Percentiles rank a stretch among this genome's conserved stretches.
phyloP scores from a whole-genome alignment of 2,329 filamentous ascomycete genomes.

The Verticillium nonalfalfae region DNA sequence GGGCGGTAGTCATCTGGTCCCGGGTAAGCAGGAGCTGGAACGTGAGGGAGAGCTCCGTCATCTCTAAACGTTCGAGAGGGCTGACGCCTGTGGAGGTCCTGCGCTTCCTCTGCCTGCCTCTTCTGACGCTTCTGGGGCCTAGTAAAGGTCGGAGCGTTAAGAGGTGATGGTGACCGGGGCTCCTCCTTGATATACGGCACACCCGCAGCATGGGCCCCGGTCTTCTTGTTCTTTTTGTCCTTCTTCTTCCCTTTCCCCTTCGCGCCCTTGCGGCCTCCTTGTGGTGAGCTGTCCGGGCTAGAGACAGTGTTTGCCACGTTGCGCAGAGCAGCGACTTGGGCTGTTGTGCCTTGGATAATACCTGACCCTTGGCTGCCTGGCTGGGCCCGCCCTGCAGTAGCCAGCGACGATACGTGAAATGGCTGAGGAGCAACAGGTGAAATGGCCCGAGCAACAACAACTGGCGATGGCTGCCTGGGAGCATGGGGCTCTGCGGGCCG shows the following conservation, averaged over 20 bases:
- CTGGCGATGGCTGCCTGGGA: constrained; percentile 43
- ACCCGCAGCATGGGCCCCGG: constrained; percentile 41
- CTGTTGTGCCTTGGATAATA: constrained; percentile 33
- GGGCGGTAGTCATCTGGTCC: constrained; percentile 17
- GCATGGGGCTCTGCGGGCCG: constrained; percentile 6
- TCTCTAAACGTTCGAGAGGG: constrained; percentile 19
- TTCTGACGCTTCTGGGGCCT: constrained; percentile 53
- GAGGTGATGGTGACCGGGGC: constrained; percentile 56
- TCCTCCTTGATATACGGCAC: constrained; percentile 57
- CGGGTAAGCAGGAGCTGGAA: constrained; percentile 24
- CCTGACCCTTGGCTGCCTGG: constrained; percentile 21
- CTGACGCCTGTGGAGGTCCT: constrained; percentile 29
- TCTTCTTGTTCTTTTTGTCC: constrained; percentile 39
- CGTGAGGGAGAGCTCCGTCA: constrained; percentile 17
- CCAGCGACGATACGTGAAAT: constrained; percentile 58
- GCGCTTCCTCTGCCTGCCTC: constrained; percentile 29
- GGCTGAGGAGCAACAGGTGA: constrained; percentile 71
- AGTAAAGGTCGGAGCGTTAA: constrained; percentile 43
- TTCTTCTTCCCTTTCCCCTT: constrained; percentile 46
- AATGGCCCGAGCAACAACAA: constrained; percentile 68
- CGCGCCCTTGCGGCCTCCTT: constrained; percentile 38
- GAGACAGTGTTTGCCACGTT: constrained; percentile 40
- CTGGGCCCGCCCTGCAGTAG: constrained; percentile 32
- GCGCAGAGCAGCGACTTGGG: constrained; percentile 53
- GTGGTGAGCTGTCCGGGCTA: constrained; percentile 56